These are phyloP conservation scores for Plenodomus tracheiphilus DNA, from an alignment of 2,329 filamentous ascomycete species.

Conservation along the genomic window DNA sequence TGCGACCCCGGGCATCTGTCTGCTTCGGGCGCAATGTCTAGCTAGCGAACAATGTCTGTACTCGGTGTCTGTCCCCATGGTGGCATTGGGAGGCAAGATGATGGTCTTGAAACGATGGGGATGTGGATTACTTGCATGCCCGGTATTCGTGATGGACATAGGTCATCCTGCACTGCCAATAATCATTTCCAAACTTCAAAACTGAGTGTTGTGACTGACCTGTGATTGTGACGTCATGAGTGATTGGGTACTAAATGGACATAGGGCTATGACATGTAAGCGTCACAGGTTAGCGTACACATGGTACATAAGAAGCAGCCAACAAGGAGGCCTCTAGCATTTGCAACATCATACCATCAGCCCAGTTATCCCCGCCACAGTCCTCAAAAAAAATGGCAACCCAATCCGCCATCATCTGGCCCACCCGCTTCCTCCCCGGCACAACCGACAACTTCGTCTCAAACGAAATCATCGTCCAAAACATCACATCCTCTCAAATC, in stretches of 20 bases:
- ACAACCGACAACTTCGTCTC: constrained; percentile 44
- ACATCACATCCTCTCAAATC: constrained; percentile 32
- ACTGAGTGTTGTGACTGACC: not conserved
- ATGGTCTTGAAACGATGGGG: not conserved
- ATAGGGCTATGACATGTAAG: not conserved
- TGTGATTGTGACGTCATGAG: not conserved
- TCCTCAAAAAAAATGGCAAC: constrained; percentile 4
- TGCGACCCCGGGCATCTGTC: constrained; percentile 14
- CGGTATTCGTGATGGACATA: not conserved
- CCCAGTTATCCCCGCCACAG: too few species aligned
- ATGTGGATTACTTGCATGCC: not conserved
- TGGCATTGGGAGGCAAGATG: not conserved
- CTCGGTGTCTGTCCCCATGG: not conserved
- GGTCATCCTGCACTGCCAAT: not conserved
- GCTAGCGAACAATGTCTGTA: not conserved
- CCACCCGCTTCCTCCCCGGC: constrained; percentile 36
- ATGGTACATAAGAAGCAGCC: too few species aligned
- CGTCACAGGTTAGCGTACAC: too few species aligned
- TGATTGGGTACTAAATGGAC: not conserved
- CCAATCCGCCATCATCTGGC: constrained; percentile 39
- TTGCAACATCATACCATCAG: too few species aligned
- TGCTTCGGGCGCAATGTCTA: constrained; percentile 5
- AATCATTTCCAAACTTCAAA: not conserved
- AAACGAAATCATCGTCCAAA: constrained; percentile 38
- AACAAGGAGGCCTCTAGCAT: too few species aligned